phyloP scores from a whole-genome alignment of 2,329 filamentous ascomycete species.

The Parascedosporium putredinis region DNA sequence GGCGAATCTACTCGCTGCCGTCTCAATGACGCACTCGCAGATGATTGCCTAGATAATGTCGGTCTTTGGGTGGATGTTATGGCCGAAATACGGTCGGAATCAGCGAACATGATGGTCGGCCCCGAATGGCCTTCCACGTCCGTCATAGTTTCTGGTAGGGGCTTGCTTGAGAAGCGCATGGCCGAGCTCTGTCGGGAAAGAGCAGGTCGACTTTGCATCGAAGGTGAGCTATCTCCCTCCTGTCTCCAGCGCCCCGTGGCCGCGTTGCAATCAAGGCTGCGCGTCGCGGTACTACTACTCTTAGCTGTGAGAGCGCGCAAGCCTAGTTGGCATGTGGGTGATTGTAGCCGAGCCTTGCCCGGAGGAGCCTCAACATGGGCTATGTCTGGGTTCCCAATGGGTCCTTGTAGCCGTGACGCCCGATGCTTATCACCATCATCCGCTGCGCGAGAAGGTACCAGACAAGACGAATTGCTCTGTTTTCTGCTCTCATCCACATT shows the following conservation, averaged over 20 bases:
- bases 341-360: not conserved
- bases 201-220: slow-evolving; percentile 28
- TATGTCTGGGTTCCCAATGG: not conserved
- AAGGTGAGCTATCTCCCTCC: not conserved
- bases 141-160: slow-evolving; percentile 60
- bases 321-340: not conserved
- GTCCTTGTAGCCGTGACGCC: not conserved
- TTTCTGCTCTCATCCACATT: too few species aligned
- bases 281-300: not conserved
- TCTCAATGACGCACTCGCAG: too few species aligned
- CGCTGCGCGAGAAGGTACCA: too few species aligned
- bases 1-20: too few species aligned
- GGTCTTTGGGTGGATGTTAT: slow-evolving; percentile 25
- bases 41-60: slow-evolving; percentile 31
- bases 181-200: slow-evolving; percentile 42
- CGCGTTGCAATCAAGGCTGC: not conserved
- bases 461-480: too few species aligned
- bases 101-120: slow-evolving; percentile 66
- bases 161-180: slow-evolving; percentile 59
- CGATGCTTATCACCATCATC: not conserved
- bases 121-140: slow-evolving; percentile 48
- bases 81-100: slow-evolving; percentile 20
- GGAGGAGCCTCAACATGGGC: too few species aligned
- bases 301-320: not conserved
- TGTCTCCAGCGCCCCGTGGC: not conserved